Conservation (phyloP, 2,329 filamentous ascomycete species). For the Curvularia eragrostidis region DNA sequence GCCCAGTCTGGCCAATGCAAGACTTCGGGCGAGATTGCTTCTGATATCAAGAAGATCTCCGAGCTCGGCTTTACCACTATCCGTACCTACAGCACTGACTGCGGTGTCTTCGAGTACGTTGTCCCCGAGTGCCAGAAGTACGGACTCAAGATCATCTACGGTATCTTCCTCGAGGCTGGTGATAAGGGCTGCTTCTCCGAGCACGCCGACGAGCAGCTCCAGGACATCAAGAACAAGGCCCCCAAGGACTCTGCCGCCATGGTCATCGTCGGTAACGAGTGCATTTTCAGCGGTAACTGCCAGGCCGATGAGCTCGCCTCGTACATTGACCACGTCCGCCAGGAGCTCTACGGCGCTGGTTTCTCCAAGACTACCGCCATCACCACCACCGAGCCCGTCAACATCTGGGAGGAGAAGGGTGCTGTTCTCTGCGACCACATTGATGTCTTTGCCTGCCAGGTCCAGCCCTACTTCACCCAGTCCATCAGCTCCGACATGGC, state of each 20-base stretch:
- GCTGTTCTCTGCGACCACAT: constrained; percentile 71
- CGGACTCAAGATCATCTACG: constrained; percentile 81
- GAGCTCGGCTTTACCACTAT: constrained; percentile 65
- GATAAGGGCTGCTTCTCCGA: constrained; percentile 52
- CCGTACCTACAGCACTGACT: constrained; percentile 93
- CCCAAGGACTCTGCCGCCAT: constrained; percentile 75
- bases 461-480: constrained; percentile 93
- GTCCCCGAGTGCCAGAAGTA: constrained; percentile 70
- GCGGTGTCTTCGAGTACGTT: constrained; percentile 77
- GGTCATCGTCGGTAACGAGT: constrained; percentile 90
- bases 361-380: constrained; percentile 70
- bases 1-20: constrained; percentile 53
- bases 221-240: constrained; percentile 73
- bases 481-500: constrained; percentile 68
- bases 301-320: constrained; percentile 67
- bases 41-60: constrained; percentile 54
- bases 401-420: constrained; percentile 72
- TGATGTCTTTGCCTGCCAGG: constrained; percentile 83
- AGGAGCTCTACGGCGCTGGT: constrained; percentile 66
- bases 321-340: constrained; percentile 74
- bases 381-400: constrained; percentile 87
- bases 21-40: constrained; percentile 46
- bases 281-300: constrained; percentile 76
- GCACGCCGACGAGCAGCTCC: constrained; percentile 75
- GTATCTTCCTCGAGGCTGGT: constrained; percentile 78